A percentile compares a stretch with the other conserved stretches of the same genome.
Conservation (phyloP, 495 filamentous ascomycete species). For the Penicillium goetzii region DNA sequence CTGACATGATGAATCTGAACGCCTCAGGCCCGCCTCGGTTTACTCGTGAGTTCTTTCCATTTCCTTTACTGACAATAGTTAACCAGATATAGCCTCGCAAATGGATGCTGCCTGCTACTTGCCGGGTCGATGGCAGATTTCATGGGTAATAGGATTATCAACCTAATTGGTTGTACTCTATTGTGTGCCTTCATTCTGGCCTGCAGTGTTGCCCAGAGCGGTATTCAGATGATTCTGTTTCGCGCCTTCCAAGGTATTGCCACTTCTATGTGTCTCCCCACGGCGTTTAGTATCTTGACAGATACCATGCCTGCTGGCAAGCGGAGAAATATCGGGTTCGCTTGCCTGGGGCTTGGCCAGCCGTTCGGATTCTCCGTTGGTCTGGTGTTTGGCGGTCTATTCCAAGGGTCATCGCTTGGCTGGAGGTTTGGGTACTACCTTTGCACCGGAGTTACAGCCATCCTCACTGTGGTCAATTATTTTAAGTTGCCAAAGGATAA, state of each 20-base stretch:
- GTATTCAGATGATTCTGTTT: constrained; percentile 55
- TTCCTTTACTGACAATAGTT: not conserved
- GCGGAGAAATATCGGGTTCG: constrained; percentile 56
- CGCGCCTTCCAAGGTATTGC: constrained; percentile 54
- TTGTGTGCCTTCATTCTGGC: constrained; percentile 49
- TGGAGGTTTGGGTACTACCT: constrained; percentile 58
- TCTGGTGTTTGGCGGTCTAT: constrained; percentile 57
- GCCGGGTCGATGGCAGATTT: constrained; percentile 57
- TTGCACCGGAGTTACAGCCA: constrained; percentile 40
- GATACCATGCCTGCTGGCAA: constrained; percentile 46
- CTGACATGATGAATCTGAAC: not conserved
- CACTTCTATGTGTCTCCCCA: constrained; percentile 54
- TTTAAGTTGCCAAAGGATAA: constrained; percentile 38
- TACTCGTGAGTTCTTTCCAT: constrained; percentile 23
- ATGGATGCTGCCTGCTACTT: constrained; percentile 53
- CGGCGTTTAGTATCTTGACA: constrained; percentile 54
- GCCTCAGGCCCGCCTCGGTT: constrained; percentile 26
- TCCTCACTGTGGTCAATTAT: constrained; percentile 39
- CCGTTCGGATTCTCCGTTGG: constrained; percentile 59
- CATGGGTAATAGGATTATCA: constrained; percentile 48
- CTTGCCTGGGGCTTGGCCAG: constrained; percentile 51
- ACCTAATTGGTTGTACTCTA: constrained; percentile 50
- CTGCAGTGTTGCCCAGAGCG: constrained; percentile 48
- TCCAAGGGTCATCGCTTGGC: constrained; percentile 39
- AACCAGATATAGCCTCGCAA: constrained; percentile 37